These are phyloP conservation scores for Linnemannia exigua DNA, from an alignment of 192 early-diverging fungal species.

Conservation along the genomic window DNA sequence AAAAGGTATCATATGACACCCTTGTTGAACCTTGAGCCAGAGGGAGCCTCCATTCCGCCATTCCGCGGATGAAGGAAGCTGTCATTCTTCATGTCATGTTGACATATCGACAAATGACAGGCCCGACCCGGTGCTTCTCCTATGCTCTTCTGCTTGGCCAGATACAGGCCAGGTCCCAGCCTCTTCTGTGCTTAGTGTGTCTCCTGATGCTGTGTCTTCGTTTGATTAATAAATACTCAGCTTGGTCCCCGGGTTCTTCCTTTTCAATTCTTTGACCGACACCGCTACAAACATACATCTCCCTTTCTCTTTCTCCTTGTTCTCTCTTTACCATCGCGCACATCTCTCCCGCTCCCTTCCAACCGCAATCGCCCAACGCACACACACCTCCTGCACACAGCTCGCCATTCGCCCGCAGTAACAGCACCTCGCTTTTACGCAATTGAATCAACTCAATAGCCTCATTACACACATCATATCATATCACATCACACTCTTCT, in stretches of 20 bases:
- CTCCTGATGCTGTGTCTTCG: not conserved
- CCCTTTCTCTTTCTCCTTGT: not conserved
- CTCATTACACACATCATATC: not conserved
- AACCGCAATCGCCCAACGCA: conserved; percentile 4
- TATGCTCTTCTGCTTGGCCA: not conserved
- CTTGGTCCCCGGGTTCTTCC: not conserved
- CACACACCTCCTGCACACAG: conserved; percentile 4
- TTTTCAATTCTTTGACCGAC: not conserved
- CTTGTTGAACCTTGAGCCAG: not conserved
- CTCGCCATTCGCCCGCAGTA: conserved; percentile 5
- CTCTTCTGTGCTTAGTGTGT: not conserved
- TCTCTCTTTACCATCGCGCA: not conserved
- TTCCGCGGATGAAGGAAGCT: not conserved
- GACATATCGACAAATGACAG: not conserved
- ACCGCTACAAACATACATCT: not conserved
- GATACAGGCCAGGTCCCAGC: not conserved
- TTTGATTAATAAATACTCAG: not conserved
- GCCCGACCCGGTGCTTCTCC: not conserved
- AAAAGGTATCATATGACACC: not conserved
- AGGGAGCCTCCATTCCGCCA: not conserved
- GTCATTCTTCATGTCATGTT: not conserved
- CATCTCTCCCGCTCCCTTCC: not conserved
- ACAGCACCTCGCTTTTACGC: not conserved
- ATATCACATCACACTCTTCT: not conserved
- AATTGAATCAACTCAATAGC: not conserved